Base-by-base conservation (phyloP, 192 early-diverging fungal genomes). In the Hyaloraphidium curvatum region DNA sequence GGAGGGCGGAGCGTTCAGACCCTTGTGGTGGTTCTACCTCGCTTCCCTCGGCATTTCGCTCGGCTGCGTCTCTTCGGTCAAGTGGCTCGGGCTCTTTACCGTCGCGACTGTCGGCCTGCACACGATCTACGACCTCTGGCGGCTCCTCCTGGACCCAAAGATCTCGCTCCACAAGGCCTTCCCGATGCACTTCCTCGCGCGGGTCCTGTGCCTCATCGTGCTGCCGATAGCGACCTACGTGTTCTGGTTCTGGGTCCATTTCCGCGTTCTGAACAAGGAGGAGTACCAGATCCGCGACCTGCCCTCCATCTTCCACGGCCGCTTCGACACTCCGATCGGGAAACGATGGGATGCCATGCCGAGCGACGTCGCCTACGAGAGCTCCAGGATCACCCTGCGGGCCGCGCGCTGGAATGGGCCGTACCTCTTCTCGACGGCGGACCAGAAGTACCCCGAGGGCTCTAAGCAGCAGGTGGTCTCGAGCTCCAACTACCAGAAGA, bases 91-190 rank as follows among this genome's bases (percentile, higher is more conserved):
- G 13, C 52, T 53, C 22, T 33, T 53, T 17, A 41, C 52, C n/a
- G 52, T 53, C 39, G 52, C 52, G 13, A 30, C 39, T 53, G 52
- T 53, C 29, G 52, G 52, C 39, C 25, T 53, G 28, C 40, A 53
- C 39, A 53, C 52, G 16, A 53, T 53, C n/a, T 27, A 22, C 23
- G 52, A 53, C 26, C n/a, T 53, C 2, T 53, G 52, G 52, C 25
- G 39, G 19, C 29, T 39, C 2, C 52, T 53, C 13, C 23, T 23
- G 13, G 52, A 53, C 39, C 14, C 22, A 3, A 41, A 33, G 16
- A 33, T 53, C 21, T 14, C 52, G 4, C 14, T 17, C 23, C n/a
- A n/a, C 27, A 33, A 1, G 39, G 39, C 25, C 17, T 53, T 27
- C n/a, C 14, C 29, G 30, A 4, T 2, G 0, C 52, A 53, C 3